Evolutionary conservation across 2,329 filamentous ascomycete genomes (phyloP).

Genomic region (Ophiostoma australiae): DNA sequence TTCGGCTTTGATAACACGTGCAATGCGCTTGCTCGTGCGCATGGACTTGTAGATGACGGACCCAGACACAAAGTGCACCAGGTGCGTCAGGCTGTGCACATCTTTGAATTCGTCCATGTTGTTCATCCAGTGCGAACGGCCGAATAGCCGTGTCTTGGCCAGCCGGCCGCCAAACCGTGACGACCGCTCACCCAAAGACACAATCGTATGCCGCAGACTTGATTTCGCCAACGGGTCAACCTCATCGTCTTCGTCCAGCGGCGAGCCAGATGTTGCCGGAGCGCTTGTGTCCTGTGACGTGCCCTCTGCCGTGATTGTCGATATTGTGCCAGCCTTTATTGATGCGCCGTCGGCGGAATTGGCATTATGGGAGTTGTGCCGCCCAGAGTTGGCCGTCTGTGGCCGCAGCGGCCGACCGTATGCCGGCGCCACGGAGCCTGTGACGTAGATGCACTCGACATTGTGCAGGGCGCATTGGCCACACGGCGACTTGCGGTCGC

Average conservation of each 20-base stretch:
- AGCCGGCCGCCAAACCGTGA: conserved; percentile 25
- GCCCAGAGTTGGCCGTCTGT: background rate
- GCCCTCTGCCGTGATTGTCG: background rate
- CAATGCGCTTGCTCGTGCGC: conserved; percentile 40
- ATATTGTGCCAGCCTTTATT: background rate
- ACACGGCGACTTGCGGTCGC: conserved; percentile 55
- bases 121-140: conserved; percentile 28
- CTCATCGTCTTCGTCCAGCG: conserved; percentile 19
- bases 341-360: background rate
- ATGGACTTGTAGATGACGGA: conserved; percentile 29
- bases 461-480: conserved; percentile 54
- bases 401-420: conserved; percentile 25
- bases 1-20: conserved; percentile 39
- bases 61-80: conserved; percentile 33
- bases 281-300: background rate
- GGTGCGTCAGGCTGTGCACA: conserved; percentile 29
- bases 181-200: conserved; percentile 17
- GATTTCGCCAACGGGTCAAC: background rate
- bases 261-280: background rate
- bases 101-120: conserved; percentile 27
- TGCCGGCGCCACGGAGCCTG: conserved; percentile 30
- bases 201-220: background rate
- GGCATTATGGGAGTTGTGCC: background rate
- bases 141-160: conserved; percentile 28
- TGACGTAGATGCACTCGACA: conserved; percentile 48